Evolutionary conservation across 1,139 yeast genomes (phyloP).

Genomic region (Sugiyamaella grinbergsii): DNA sequence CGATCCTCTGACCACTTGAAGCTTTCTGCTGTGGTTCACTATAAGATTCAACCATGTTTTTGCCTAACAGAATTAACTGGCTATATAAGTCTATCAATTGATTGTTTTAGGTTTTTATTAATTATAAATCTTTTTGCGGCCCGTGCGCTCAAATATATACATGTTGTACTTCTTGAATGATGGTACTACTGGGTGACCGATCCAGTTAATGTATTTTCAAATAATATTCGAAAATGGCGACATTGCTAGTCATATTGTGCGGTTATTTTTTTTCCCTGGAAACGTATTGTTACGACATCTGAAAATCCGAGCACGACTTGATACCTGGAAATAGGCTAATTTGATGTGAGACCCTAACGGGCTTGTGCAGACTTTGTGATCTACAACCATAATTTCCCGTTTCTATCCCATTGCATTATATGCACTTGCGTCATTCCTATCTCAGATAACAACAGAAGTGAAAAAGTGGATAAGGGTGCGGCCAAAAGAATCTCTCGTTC

Average conservation of each 20-base stretch:
- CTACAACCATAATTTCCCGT: neutral
- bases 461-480: too few relatives aligned
- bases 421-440: constrained; percentile 17
- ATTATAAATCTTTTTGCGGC: constrained; percentile 11
- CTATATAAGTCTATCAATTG: too few relatives aligned
- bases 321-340: constrained; percentile 2
- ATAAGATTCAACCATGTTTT: constrained; percentile 5
- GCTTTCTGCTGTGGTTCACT: constrained; percentile 1
- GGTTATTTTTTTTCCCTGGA: neutral
- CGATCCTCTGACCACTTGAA: neutral
- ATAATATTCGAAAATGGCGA: constrained; percentile 5
- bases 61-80: constrained; percentile 4
- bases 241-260: constrained; percentile 3
- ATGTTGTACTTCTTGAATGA: neutral
- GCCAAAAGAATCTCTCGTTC: too few relatives aligned
- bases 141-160: constrained; percentile 1
- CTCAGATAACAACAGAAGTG: constrained; percentile 16
- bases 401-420: constrained; percentile 1
- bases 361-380: constrained; percentile 4
- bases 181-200: neutral
- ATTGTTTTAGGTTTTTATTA: constrained; percentile 3
- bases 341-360: neutral
- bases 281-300: constrained; percentile 7
- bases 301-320: constrained; percentile 9
- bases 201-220: neutral